Conservation (phyloP, 1,139 yeast genomes). For the Yamadazyma trypodendri region DNA sequence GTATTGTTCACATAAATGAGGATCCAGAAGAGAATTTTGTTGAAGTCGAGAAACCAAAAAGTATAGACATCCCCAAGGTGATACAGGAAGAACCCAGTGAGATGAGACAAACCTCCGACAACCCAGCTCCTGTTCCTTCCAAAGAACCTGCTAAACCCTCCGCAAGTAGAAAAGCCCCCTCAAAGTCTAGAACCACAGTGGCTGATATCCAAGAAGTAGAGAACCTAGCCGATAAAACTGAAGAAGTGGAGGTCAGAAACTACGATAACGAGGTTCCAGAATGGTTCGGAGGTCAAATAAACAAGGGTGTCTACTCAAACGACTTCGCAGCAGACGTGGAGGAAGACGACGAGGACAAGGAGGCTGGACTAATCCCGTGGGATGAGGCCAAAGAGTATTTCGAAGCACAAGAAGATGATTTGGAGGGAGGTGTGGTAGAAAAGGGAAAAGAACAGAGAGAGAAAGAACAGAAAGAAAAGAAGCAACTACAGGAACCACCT, state of each 20-base stretch:
- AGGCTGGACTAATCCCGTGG: conserved; percentile 51
- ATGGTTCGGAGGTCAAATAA: conserved; percentile 29
- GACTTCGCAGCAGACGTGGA: conserved; percentile 9
- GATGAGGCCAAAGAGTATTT: conserved; percentile 37
- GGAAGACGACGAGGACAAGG: conserved; percentile 30
- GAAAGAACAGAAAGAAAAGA: conserved; percentile 33
- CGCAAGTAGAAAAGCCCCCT: neutral
- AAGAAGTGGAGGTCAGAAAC: neutral
- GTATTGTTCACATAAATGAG: conserved; percentile 9
- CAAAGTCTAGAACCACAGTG: no score
- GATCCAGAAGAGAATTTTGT: conserved; percentile 8
- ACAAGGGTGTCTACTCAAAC: conserved; percentile 12
- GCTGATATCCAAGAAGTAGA: conserved; percentile 5
- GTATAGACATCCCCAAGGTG: no score
- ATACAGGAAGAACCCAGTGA: no score
- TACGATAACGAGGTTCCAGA: conserved; percentile 20
- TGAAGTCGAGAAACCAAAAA: neutral
- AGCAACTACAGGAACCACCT: conserved; percentile 19
- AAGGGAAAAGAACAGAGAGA: conserved; percentile 5
- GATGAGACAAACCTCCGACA: no score
- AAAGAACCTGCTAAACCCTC: neutral
- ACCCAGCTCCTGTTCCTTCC: neutral
- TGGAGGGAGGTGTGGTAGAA: conserved; percentile 9
- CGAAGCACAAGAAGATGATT: conserved; percentile 9
- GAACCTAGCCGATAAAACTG: neutral